Evolutionary conservation across 768 basidiomycete species (phyloP).

Genomic region (Heimioporus sp.): DNA sequence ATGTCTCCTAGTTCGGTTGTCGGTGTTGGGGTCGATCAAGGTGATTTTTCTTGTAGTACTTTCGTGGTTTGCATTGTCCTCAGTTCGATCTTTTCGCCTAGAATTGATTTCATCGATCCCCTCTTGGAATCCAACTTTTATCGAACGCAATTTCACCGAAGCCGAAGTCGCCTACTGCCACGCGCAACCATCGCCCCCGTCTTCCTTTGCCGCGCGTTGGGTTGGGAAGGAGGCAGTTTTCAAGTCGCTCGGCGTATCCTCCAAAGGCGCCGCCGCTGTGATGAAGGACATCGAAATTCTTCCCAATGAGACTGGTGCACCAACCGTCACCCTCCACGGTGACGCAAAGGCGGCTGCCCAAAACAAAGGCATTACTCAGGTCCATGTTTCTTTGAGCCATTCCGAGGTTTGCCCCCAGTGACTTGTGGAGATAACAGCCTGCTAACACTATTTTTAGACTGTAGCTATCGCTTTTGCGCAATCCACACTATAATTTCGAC

Average conservation of each 20-base stretch:
- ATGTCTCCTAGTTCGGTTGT: conserved; percentile 43
- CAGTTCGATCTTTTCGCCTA: conserved; percentile 25
- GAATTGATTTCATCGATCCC: conserved; percentile 94
- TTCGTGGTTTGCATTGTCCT: background rate
- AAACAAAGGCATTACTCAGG: conserved; percentile 65
- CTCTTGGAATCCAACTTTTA: conserved; percentile 82
- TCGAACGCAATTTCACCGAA: conserved; percentile 90
- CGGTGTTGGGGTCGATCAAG: conserved; percentile 90
- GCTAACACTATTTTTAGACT: conserved; percentile 44
- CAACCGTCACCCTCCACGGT: conserved; percentile 73
- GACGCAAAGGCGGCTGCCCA: conserved; percentile 75
- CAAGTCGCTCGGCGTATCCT: conserved; percentile 89
- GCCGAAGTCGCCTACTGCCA: conserved; percentile 85
- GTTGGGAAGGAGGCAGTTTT: conserved; percentile 96
- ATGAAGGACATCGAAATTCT: conserved; percentile 98
- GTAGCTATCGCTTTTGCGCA: conserved; percentile 89
- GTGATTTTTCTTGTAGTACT: conserved; percentile 37
- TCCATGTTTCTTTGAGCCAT: conserved; percentile 88
- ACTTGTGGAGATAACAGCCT: background rate
- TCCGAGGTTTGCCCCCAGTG: conserved; percentile 67
- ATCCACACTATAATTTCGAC: conserved; percentile 39
- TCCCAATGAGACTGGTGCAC: conserved; percentile 73
- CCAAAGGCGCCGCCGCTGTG: conserved; percentile 90
- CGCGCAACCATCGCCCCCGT: conserved; percentile 77
- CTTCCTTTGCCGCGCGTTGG: conserved; percentile 97